These are phyloP conservation scores for Fraxinus angustifolia DNA, from an alignment of 305 asterid genomes.

Conservation along the genomic window DNA sequence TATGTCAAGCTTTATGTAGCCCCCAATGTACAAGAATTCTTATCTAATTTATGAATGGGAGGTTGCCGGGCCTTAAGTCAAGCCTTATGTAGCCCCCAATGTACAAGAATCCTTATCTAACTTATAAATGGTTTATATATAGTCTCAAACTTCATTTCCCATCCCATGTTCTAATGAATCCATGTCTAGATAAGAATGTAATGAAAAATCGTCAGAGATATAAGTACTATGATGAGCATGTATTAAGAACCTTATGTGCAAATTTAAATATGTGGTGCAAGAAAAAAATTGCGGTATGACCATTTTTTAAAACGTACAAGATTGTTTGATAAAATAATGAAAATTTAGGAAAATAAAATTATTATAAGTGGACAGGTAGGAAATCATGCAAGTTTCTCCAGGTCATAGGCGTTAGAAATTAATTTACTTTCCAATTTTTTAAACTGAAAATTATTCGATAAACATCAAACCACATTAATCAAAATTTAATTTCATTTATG, in stretches of 20 bases:
- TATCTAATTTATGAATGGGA: too few relatives aligned
- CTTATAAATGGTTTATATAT: neutral
- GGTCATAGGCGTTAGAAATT: neutral
- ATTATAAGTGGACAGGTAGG: neutral
- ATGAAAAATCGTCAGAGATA: too few relatives aligned
- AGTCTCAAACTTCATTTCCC: neutral
- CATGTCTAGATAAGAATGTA: neutral
- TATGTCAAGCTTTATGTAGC: too few relatives aligned
- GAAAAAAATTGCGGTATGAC: too few relatives aligned
- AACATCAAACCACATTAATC: neutral
- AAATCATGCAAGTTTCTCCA: neutral
- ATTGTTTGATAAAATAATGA: neutral
- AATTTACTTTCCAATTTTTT: neutral
- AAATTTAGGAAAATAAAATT: neutral
- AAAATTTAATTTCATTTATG: neutral
- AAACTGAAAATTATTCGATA: neutral
- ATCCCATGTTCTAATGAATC: neutral
- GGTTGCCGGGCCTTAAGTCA: too few relatives aligned
- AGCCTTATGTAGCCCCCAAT: too few relatives aligned
- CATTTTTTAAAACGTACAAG: too few relatives aligned
- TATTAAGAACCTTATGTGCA: too few relatives aligned
- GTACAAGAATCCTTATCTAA: too few relatives aligned
- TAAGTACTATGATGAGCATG: too few relatives aligned
- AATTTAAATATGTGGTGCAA: too few relatives aligned
- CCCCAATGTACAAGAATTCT: too few relatives aligned